Percentiles rank a stretch among this genome's conserved stretches.
Conservation (phyloP, 1,284 basidiomycete species). For the Tilletia indica region DNA sequence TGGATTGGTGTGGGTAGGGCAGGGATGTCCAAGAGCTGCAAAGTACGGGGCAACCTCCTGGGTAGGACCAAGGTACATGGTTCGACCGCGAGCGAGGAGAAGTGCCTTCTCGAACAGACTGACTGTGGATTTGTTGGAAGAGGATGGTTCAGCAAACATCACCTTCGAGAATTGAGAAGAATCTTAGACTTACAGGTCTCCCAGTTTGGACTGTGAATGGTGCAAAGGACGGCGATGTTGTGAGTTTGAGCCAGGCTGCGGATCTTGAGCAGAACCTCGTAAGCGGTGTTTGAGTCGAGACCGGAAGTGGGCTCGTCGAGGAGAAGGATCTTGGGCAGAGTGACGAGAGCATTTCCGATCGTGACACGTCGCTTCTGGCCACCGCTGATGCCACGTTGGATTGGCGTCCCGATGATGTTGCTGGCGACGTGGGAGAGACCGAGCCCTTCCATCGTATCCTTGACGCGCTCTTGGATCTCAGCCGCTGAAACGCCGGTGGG, state of each 20-base stretch:
- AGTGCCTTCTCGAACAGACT: slow-evolving; percentile 49
- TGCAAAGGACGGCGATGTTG: slow-evolving; percentile 52
- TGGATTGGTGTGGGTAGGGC: slow-evolving; percentile 45
- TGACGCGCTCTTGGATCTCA: slow-evolving; percentile 23
- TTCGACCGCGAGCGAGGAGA: slow-evolving; percentile 48
- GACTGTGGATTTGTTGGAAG: neutral
- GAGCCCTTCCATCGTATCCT: slow-evolving; percentile 46
- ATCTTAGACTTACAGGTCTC: slow-evolving; percentile 37
- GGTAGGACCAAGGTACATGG: slow-evolving; percentile 40
- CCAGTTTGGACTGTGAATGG: slow-evolving; percentile 57
- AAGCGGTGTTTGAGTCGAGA: slow-evolving; percentile 42
- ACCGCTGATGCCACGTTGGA: slow-evolving; percentile 58
- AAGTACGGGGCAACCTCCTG: slow-evolving; percentile 38
- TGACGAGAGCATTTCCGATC: slow-evolving; percentile 56
- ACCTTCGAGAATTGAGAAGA: too few relatives aligned
- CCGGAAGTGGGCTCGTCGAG: slow-evolving; percentile 58
- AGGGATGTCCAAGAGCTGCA: slow-evolving; percentile 30
- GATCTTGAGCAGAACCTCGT: slow-evolving; percentile 53
- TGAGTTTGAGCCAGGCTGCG: slow-evolving; percentile 35
- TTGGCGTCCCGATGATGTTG: slow-evolving; percentile 56
- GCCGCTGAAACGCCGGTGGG: neutral
- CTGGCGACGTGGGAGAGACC: slow-evolving; percentile 46
- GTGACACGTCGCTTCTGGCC: slow-evolving; percentile 57
- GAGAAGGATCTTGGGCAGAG: slow-evolving; percentile 55
- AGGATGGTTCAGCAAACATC: too few relatives aligned